Conservation (phyloP, 2,329 filamentous ascomycete species). For the Chrysoporthe cubensis region DNA sequence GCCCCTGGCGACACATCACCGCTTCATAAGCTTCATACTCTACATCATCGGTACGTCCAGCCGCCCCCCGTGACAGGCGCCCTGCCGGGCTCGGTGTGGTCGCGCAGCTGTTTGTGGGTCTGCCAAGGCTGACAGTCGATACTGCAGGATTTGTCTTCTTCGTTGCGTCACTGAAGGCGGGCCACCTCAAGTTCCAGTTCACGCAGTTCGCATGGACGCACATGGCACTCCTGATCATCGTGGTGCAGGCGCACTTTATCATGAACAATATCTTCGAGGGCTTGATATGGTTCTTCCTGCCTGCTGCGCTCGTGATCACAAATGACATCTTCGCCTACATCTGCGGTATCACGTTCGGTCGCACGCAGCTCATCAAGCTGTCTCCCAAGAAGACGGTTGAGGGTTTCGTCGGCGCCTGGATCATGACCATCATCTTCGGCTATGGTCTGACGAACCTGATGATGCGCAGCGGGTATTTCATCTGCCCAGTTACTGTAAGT, state of each 20-base stretch:
- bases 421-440: slow-evolving; percentile 89
- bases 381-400: slow-evolving; percentile 99
- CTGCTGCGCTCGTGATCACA: slow-evolving; percentile 91
- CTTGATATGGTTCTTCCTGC: slow-evolving; percentile 99
- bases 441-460: slow-evolving; percentile 81
- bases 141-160: slow-evolving; percentile 92
- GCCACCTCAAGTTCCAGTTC: slow-evolving; percentile 98
- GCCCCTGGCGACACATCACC: slow-evolving; percentile 93
- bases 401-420: slow-evolving; percentile 94
- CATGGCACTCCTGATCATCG: slow-evolving; percentile 97
- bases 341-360: slow-evolving; percentile 94
- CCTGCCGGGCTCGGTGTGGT: not conserved
- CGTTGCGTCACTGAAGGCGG: slow-evolving; percentile 89
- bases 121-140: slow-evolving; percentile 29
- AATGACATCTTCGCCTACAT: slow-evolving; percentile 99
- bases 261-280: slow-evolving; percentile 99
- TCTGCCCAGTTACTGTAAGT: slow-evolving; percentile 87
- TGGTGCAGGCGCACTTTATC: slow-evolving; percentile 97
- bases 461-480: slow-evolving; percentile 94
- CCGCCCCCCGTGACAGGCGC: not conserved
- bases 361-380: slow-evolving; percentile 95
- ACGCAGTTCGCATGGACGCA: slow-evolving; percentile 99
- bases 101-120: too few relatives aligned
- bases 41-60: slow-evolving; percentile 86
- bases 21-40: slow-evolving; percentile 98